phyloP scores from a whole-genome alignment of 345 rosid species.

The Melaleuca alternifolia region DNA sequence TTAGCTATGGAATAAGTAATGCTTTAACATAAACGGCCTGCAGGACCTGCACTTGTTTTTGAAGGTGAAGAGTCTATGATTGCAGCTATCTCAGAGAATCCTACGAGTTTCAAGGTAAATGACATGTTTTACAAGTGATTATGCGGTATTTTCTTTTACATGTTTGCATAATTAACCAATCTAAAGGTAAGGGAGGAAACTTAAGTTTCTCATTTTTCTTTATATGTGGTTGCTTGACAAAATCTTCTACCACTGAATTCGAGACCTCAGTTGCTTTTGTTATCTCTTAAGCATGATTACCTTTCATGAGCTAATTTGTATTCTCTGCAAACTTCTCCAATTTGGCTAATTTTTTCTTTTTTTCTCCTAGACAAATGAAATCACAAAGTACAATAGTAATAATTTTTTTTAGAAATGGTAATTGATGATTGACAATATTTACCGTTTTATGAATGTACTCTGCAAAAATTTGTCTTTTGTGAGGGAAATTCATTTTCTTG shows the following conservation, averaged over 20 bases:
- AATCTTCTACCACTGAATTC: neutral
- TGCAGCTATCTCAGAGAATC: constrained; percentile 71
- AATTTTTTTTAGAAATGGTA: neutral
- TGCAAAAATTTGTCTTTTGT: neutral
- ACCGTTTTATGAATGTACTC: neutral
- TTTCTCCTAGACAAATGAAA: neutral
- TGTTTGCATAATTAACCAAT: neutral
- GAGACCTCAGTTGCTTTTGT: neutral
- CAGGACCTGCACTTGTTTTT: constrained; percentile 97
- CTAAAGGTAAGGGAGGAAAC: neutral
- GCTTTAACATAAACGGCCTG: constrained; percentile 5
- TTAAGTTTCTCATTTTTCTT: neutral
- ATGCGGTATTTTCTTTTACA: neutral
- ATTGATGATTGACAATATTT: neutral
- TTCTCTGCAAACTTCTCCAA: neutral
- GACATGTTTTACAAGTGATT: neutral
- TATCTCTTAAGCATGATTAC: neutral
- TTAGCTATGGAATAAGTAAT: neutral
- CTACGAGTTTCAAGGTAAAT: constrained; percentile 70
- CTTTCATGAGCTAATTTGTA: neutral
- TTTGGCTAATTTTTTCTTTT: neutral
- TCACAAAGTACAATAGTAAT: neutral
- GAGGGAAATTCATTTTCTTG: neutral
- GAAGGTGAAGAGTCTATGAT: constrained; percentile 98
- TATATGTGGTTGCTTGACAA: neutral